phyloP scores from a whole-genome alignment of 164 flowering plant species.

The Magnolia kwangsiensis region DNA sequence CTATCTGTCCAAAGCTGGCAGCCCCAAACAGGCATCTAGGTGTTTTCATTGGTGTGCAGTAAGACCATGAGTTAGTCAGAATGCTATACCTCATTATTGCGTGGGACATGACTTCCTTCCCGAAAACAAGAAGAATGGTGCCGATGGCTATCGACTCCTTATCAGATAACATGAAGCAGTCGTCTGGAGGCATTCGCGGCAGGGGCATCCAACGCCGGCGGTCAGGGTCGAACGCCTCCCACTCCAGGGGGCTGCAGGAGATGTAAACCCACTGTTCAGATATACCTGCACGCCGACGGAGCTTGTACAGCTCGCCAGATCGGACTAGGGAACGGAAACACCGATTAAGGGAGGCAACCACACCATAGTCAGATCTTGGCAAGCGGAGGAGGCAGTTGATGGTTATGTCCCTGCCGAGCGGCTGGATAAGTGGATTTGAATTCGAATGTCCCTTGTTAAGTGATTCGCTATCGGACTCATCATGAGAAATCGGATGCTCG shows the following conservation, averaged over 20 bases:
- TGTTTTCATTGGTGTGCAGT: conserved; percentile 61
- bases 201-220: conserved; percentile 72
- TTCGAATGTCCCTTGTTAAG: conserved; percentile 19
- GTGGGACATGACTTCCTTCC: conserved; percentile 58
- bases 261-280: conserved; percentile 96
- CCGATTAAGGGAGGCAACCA: conserved; percentile 58
- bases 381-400: conserved; percentile 64
- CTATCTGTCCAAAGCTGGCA: conserved; percentile 82
- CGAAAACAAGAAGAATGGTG: conserved; percentile 91
- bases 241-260: conserved; percentile 69
- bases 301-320: conserved; percentile 65
- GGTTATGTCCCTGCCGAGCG: conserved; percentile 67
- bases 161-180: conserved; percentile 71
- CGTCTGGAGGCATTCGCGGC: conserved; percentile 67
- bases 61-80: conserved; percentile 73
- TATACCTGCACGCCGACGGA: conserved; percentile 49
- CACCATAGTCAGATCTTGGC: conserved; percentile 83
- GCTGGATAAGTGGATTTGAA: conserved; percentile 42
- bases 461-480: not conserved
- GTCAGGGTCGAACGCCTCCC: conserved; percentile 90
- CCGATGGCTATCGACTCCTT: conserved; percentile 95
- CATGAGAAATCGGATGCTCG: conserved; percentile 28
- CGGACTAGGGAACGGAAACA: conserved; percentile 55
- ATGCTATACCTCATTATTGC: conserved; percentile 72
- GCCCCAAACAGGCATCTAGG: conserved; percentile 92